phyloP scores from a whole-genome alignment of 2,329 filamentous ascomycete species.

The Xenoacremonium recifei region DNA sequence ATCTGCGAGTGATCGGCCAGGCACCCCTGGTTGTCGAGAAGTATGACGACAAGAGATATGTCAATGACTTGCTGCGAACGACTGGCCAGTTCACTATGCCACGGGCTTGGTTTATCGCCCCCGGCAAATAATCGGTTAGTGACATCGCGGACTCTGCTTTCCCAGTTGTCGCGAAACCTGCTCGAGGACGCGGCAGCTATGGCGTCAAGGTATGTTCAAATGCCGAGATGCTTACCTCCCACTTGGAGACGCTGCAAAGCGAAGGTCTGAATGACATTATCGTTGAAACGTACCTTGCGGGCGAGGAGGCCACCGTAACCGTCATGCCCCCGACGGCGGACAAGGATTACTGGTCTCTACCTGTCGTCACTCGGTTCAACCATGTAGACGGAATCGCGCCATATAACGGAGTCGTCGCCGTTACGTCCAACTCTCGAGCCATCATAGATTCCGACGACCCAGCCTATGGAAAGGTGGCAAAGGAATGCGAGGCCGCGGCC shows the following conservation, averaged over 20 bases:
- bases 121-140: neutral
- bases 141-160: conserved; percentile 7
- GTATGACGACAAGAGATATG: conserved; percentile 50
- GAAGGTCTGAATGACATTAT: conserved; percentile 33
- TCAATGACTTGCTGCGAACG: conserved; percentile 42
- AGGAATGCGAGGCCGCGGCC: no score
- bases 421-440: conserved; percentile 8
- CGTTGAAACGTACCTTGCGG: conserved; percentile 46
- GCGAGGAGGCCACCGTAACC: conserved; percentile 49
- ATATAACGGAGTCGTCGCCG: conserved; percentile 19
- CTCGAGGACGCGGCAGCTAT: conserved; percentile 18
- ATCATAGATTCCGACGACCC: no score
- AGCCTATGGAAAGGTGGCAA: no score
- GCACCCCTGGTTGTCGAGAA: conserved; percentile 44
- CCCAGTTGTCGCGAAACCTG: conserved; percentile 16
- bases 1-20: conserved; percentile 42
- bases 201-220: conserved; percentile 15
- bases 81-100: conserved; percentile 39
- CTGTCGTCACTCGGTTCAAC: conserved; percentile 23
- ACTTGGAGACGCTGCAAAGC: conserved; percentile 7
- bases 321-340: conserved; percentile 45
- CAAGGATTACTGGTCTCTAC: conserved; percentile 40
- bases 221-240: conserved; percentile 8
- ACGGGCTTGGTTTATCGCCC: conserved; percentile 30
- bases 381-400: conserved; percentile 16